phyloP scores from a whole-genome alignment of 2,329 filamentous ascomycete species.

The Dothideomycetes sp. region DNA sequence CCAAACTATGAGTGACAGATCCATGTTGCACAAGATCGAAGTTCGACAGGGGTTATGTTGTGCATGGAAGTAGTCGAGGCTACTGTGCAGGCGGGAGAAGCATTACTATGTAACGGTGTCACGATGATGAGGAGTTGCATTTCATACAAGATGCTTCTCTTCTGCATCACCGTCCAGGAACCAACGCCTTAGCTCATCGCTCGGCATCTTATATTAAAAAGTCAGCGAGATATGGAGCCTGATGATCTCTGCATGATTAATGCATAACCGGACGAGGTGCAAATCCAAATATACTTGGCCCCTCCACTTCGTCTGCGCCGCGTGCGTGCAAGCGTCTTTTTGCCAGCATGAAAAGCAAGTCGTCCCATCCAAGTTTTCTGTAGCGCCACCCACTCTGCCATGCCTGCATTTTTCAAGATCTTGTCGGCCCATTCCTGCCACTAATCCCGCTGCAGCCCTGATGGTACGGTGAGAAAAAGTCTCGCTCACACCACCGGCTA shows the following conservation, averaged over 20 bases:
- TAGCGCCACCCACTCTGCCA: background rate
- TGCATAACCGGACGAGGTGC: background rate
- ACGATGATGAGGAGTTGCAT: too few species aligned
- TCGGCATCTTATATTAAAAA: slow-evolving; percentile 10
- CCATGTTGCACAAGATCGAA: background rate
- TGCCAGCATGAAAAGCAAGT: slow-evolving; percentile 1
- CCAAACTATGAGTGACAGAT: background rate
- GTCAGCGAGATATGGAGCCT: slow-evolving; percentile 1
- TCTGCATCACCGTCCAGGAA: background rate
- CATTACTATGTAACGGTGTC: too few species aligned
- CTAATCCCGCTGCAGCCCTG: too few species aligned
- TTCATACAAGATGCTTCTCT: background rate
- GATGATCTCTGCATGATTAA: slow-evolving; percentile 2
- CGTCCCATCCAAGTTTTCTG: background rate
- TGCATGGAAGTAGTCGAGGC: too few species aligned
- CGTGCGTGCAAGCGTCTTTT: slow-evolving; percentile 2
- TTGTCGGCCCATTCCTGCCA: too few species aligned
- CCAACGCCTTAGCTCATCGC: slow-evolving; percentile 4
- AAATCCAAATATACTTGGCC: background rate
- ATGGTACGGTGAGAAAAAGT: too few species aligned
- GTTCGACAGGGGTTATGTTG: background rate
- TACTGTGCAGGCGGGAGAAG: too few species aligned
- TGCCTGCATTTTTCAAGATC: background rate
- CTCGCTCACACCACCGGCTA: too few species aligned
- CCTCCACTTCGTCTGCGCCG: background rate